These are phyloP conservation scores for Brassica cretica DNA, from an alignment of 345 rosid genomes.

Conservation along the genomic window DNA sequence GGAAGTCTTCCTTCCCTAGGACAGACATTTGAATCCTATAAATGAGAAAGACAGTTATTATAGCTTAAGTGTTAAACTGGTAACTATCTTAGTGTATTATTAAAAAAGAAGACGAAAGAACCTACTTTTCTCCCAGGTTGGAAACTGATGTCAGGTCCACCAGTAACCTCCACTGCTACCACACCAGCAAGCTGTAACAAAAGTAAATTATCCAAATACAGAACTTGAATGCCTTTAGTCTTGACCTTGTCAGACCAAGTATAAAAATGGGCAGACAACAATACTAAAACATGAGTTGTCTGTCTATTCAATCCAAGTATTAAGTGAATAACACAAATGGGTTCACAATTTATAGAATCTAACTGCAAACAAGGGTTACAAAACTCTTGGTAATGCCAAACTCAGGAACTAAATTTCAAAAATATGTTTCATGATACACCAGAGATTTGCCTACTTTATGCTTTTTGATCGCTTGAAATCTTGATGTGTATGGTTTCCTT, in stretches of 20 bases:
- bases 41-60: constrained; percentile 21
- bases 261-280: neutral
- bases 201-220: neutral
- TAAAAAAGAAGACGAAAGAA: neutral
- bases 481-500: neutral
- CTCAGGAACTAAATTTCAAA: neutral
- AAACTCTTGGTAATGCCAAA: neutral
- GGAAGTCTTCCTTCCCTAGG: constrained; percentile 91
- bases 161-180: constrained; percentile 95
- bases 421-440: neutral
- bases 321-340: neutral
- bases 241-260: neutral
- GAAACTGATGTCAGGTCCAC: constrained; percentile 82
- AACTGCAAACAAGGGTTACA: neutral
- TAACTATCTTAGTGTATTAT: constrained; percentile 11
- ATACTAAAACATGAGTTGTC: neutral
- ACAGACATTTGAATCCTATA: constrained; percentile 69
- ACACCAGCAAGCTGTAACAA: constrained; percentile 81
- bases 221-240: neutral
- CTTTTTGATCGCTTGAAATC: neutral
- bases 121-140: constrained; percentile 87
- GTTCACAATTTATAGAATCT: neutral
- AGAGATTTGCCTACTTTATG: neutral
- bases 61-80: constrained; percentile 13
- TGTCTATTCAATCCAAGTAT: neutral